phyloP scores from a whole-genome alignment of 176 grass and related monocot genomes.

The Carex parvula region DNA sequence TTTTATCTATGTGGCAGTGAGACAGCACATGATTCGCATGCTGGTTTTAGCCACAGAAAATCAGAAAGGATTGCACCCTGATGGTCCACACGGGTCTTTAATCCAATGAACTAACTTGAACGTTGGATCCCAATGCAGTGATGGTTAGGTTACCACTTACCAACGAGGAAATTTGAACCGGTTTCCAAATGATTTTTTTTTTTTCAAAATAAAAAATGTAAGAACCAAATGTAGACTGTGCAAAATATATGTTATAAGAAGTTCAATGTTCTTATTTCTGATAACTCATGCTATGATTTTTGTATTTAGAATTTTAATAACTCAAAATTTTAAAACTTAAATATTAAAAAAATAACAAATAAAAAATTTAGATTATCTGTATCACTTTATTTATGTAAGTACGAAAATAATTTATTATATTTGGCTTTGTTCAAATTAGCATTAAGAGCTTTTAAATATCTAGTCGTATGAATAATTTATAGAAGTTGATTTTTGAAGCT shows the following conservation, averaged over 20 bases:
- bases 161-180: neutral
- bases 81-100: neutral
- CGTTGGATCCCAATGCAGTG: neutral
- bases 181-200: neutral
- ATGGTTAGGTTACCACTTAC: neutral
- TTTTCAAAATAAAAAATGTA: neutral
- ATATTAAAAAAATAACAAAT: neutral
- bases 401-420: too few species aligned
- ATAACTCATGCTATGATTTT: neutral
- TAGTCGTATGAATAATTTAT: neutral
- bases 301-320: neutral
- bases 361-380: neutral
- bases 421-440: too few species aligned
- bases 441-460: neutral
- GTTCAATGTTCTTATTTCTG: neutral
- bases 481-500: neutral
- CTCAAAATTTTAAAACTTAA: neutral
- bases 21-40: neutral
- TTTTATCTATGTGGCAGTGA: neutral
- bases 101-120: constrained; percentile 6
- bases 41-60: neutral
- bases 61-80: neutral
- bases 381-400: neutral
- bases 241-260: neutral
- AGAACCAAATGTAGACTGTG: neutral